Base-by-base conservation (phyloP, 2,329 filamentous ascomycete species). In the Paracamarosporium sp. region DNA sequence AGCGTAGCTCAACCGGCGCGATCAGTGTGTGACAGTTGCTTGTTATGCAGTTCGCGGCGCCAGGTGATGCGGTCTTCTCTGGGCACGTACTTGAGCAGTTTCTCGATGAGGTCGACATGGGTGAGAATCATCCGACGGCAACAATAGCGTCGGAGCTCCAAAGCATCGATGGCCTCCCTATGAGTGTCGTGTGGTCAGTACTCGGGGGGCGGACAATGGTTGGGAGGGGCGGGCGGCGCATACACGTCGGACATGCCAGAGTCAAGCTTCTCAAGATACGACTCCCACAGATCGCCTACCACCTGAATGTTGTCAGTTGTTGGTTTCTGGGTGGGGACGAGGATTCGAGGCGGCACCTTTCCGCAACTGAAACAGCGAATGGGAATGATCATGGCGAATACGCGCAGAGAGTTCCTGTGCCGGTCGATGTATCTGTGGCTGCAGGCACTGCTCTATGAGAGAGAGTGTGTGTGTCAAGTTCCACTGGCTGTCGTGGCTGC, bases 101-200 rank as follows among this genome's bases (percentile, higher is more conserved):
- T 99, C 85, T 99, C 95, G 70, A 99, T 97, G 61, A 99, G 84
- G 78, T 99, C 95, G 71, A 99, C 95, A 80, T 99, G 95, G 59
- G 95, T 99, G 91, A 99, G 97, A 79, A 99, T 88, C 95, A 99
- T 99, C 73, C 95, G 90, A 69, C 95, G 91, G 83, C 95, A 99
- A 86, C 95, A 99, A 83, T 99, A 99, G 69, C 95, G 88, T 80
- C 92, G 94, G 73, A 96, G 90, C 55, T 93, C 93, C 52, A 99
- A 88, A 75, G 93, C 86, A 79, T 98, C 93, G 90, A 99, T 96
- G 40, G 94, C 95, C 76, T 97, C 93, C 73, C 95, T 97, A 68
- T 73, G 43, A 48, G 15, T 55, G 25, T 43, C 38, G 17, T 17
- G 36, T 44, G 36, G 62, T 70, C 48, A 64, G 63, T 50, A 35